These are phyloP conservation scores for Lentinula raphanica DNA, from an alignment of 768 basidiomycete species.

Conservation along the genomic window DNA sequence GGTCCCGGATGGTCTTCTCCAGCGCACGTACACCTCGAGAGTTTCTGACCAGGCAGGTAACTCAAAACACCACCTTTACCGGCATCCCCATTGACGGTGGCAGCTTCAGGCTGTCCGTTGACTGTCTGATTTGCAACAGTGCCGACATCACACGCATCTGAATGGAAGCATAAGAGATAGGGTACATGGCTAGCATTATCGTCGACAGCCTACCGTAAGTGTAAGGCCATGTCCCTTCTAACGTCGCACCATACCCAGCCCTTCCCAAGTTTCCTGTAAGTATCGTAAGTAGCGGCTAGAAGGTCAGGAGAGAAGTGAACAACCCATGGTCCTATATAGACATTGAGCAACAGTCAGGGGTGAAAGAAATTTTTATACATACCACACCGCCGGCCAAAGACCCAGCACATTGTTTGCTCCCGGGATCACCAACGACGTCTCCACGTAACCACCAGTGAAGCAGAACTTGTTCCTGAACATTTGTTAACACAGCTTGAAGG, in stretches of 20 bases:
- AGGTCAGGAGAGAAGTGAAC: conserved; percentile 49
- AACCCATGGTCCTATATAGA: conserved; percentile 38
- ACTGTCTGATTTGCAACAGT: conserved; percentile 50
- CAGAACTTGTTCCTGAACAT: conserved; percentile 77
- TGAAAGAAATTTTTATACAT: conserved; percentile 27
- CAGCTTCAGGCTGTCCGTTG: conserved; percentile 36
- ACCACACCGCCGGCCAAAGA: conserved; percentile 77
- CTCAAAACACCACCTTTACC: conserved; percentile 27
- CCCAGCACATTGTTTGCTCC: conserved; percentile 63
- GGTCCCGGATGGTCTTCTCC: conserved; percentile 58
- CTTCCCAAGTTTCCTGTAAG: conserved; percentile 19
- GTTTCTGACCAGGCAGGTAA: conserved; percentile 51
- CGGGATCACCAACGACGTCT: conserved; percentile 60
- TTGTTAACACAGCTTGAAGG: conserved; percentile 38
- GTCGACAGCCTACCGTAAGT: conserved; percentile 22
- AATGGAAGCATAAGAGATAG: not conserved
- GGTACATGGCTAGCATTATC: not conserved
- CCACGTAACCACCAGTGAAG: conserved; percentile 80
- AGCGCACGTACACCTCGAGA: conserved; percentile 54
- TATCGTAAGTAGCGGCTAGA: conserved; percentile 17
- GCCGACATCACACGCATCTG: conserved; percentile 50
- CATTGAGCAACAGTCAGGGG: conserved; percentile 18
- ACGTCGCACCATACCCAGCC: conserved; percentile 50
- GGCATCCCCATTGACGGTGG: conserved; percentile 28
- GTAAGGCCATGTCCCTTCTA: conserved; percentile 48